Conservation (phyloP, 441 rosid species). For the Hura crepitans region DNA sequence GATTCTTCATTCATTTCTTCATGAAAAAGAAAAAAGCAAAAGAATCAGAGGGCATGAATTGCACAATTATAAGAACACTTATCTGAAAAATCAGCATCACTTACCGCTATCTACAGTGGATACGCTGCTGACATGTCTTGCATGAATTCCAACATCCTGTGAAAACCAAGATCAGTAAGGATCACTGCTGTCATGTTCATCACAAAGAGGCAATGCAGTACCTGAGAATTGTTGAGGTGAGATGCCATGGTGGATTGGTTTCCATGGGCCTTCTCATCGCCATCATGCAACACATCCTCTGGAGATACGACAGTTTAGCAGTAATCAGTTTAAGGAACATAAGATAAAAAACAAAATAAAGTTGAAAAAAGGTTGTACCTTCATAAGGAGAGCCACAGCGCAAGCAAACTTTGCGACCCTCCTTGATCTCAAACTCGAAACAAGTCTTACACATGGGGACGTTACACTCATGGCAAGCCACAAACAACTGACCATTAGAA, state of each 20-base stretch:
- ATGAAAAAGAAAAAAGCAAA: slow-evolving; percentile 18
- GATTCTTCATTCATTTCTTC: slow-evolving; percentile 75
- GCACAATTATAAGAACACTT: background rate
- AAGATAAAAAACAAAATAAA: background rate
- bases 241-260: slow-evolving; percentile 42
- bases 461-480: slow-evolving; percentile 76
- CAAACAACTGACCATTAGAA: slow-evolving; percentile 61
- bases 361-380: slow-evolving; percentile 32
- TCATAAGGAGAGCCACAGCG: slow-evolving; percentile 74
- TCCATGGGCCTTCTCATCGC: slow-evolving; percentile 41
- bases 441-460: slow-evolving; percentile 85
- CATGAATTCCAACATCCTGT: slow-evolving; percentile 81
- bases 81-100: slow-evolving; percentile 11
- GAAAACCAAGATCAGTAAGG: slow-evolving; percentile 23
- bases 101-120: slow-evolving; percentile 91
- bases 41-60: slow-evolving; percentile 11
- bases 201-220: slow-evolving; percentile 15
- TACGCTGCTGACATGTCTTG: slow-evolving; percentile 82
- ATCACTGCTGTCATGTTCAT: background rate
- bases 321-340: background rate
- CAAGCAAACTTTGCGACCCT: slow-evolving; percentile 70
- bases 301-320: slow-evolving; percentile 17
- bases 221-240: slow-evolving; percentile 53
- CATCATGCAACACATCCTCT: slow-evolving; percentile 61
- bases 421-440: slow-evolving; percentile 71